A percentile compares a stretch with the other conserved stretches of the same genome.
Evolutionary conservation across 495 filamentous ascomycete genomes (phyloP).

Genomic region (Penicillium antarcticum): DNA sequence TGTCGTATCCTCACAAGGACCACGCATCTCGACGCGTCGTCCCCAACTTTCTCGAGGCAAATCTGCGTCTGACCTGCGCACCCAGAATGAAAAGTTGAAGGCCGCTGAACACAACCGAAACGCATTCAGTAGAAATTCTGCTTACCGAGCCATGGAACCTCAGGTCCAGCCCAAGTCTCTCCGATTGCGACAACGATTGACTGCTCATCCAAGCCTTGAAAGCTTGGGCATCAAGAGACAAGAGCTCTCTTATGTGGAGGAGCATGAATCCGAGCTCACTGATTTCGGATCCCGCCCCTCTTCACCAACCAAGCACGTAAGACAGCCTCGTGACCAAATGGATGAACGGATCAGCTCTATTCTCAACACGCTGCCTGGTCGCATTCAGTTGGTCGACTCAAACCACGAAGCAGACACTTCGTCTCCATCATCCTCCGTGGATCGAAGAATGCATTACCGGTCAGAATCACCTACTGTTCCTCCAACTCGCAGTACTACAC

Average conservation of each 20-base stretch:
- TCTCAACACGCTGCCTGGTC: constrained; percentile 72
- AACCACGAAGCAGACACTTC: constrained; percentile 29
- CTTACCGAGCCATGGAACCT: constrained; percentile 15
- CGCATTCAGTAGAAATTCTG: constrained; percentile 11
- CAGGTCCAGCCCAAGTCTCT: constrained; percentile 23
- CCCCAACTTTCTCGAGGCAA: constrained; percentile 19
- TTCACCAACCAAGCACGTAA: constrained; percentile 27
- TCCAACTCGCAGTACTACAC: constrained; percentile 44
- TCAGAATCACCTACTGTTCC: constrained; percentile 37
- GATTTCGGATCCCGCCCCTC: constrained; percentile 30
- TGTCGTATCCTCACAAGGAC: constrained; percentile 11
- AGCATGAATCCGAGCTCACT: constrained; percentile 17
- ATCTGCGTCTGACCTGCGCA: constrained; percentile 16
- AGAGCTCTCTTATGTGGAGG: constrained; percentile 24
- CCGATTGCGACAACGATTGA: constrained; percentile 31
- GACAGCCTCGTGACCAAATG: constrained; percentile 61
- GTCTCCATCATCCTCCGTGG: constrained; percentile 36
- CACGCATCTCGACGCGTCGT: constrained; percentile 12
- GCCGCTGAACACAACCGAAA: constrained; percentile 14
- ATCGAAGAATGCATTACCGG: constrained; percentile 28
- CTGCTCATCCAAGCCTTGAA: constrained; percentile 37
- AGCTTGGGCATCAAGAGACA: constrained; percentile 33
- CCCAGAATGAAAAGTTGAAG: constrained; percentile 6
- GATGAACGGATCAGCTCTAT: constrained; percentile 85
- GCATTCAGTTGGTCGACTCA: constrained; percentile 61